Base-by-base conservation (phyloP, 78 protist species). In the Dictyostelium intermedium region DNA sequence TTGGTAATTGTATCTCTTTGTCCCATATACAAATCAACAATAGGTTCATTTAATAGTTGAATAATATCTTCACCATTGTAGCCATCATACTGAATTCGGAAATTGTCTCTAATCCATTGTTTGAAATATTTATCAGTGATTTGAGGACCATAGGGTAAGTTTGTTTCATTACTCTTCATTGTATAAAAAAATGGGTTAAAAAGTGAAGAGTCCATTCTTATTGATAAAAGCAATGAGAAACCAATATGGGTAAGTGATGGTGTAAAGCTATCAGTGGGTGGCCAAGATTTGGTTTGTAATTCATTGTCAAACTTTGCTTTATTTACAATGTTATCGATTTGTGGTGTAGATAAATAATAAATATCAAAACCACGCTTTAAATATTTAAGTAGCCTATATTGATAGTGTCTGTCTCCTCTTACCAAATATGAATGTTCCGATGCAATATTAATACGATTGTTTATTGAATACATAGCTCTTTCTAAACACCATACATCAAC, bases 381-480 rank as follows among this genome's bases (percentile, higher is more conserved):
- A 43, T 87, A 87, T 78, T 87, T 87, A 13, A 87, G 18, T 10
- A 87, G 7, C 37, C 92, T 61, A 18, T 56, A 37, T 32, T 78
- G 83, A 23, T 87, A 87, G 2, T 56, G 1, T 1, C 2, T 3
- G 6, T 56, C 34, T 8, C 79, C 85, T 11, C 92, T n/a, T n/a
- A 87, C 70, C 30, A 6, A 27, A 30, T 25, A 45, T 7, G 74
- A 66, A 23, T 37, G 25, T 23, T 43, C 39, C 9, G 84, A 20
- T 27, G 92, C 92, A 41, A 87, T 76, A 27, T 87, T 87, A 30
- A 53, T 30, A 18, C 79, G 50, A 78, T 78, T 61, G 45, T 87
- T 87, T 3, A 87, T 23, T n/a, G 92, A 41, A 25, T 35, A 20
- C 18, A 87, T 10, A 5, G 84, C 78, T 30, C 92, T 27, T 43